These are phyloP conservation scores for Tirmania nivea DNA, from an alignment of 495 filamentous ascomycete genomes.

Conservation along the genomic window DNA sequence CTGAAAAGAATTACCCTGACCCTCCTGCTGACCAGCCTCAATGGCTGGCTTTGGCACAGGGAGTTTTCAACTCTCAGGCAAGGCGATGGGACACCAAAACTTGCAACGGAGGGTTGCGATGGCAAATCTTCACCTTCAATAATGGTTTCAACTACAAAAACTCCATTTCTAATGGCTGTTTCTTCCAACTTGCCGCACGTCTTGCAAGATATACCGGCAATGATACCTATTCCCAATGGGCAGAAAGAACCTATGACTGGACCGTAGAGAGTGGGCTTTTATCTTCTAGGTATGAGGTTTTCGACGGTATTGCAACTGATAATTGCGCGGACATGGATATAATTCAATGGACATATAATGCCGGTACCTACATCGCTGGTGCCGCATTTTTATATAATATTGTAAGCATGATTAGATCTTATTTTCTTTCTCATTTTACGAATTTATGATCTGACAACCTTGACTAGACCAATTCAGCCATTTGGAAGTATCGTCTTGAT, in stretches of 20 bases:
- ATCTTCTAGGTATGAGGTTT: conserved; percentile 30
- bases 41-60: conserved; percentile 66
- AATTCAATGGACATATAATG: conserved; percentile 42
- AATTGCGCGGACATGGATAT: conserved; percentile 28
- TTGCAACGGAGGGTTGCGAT: conserved; percentile 59
- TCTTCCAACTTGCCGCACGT: conserved; percentile 50
- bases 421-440: no score
- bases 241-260: conserved; percentile 49
- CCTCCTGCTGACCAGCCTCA: conserved; percentile 35
- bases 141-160: conserved; percentile 55
- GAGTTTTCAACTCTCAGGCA: conserved; percentile 55
- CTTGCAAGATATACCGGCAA: conserved; percentile 52
- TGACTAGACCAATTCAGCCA: conserved; percentile 1
- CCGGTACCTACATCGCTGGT: conserved; percentile 42
- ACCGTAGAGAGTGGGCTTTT: conserved; percentile 29
- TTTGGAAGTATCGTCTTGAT: conserved; percentile 32
- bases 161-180: conserved; percentile 42
- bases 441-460: neutral
- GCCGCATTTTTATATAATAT: conserved; percentile 52
- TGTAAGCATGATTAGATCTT: conserved; percentile 15
- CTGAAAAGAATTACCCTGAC: conserved; percentile 54
- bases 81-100: conserved; percentile 32
- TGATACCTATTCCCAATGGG: conserved; percentile 47
- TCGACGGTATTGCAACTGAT: conserved; percentile 33
- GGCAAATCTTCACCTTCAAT: conserved; percentile 72